phyloP scores from a whole-genome alignment of 2,329 filamentous ascomycete genomes.

The Sclerotinia nivalis region DNA sequence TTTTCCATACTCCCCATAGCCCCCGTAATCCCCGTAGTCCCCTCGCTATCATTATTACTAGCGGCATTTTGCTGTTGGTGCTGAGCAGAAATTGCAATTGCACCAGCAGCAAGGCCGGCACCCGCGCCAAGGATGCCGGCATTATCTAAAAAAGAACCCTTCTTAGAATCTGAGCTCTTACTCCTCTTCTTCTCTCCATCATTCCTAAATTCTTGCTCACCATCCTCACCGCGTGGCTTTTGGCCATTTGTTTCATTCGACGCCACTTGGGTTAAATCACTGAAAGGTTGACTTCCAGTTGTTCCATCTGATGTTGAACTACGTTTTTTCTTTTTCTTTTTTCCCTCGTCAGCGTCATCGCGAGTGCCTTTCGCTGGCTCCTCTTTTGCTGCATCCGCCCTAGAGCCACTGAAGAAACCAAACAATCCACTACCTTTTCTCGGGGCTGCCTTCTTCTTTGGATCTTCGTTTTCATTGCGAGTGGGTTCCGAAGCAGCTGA shows the following conservation, averaged over 20 bases:
- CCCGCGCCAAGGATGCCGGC: slow-evolving; percentile 69
- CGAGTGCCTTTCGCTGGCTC: slow-evolving; percentile 34
- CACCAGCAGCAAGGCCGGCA: slow-evolving; percentile 62
- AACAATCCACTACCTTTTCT: slow-evolving; percentile 50
- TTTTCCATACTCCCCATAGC: not conserved
- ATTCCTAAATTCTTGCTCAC: slow-evolving; percentile 30
- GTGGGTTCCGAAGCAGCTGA: slow-evolving; percentile 49
- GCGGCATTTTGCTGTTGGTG: slow-evolving; percentile 42
- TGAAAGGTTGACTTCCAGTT: slow-evolving; percentile 32
- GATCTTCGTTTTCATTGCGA: slow-evolving; percentile 41
- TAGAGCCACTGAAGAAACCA: slow-evolving; percentile 43
- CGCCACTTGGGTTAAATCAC: slow-evolving; percentile 32
- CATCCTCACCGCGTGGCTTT: slow-evolving; percentile 31
- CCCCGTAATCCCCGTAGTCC: slow-evolving; percentile 21
- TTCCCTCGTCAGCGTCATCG: slow-evolving; percentile 38
- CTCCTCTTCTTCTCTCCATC: slow-evolving; percentile 38
- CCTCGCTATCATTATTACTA: slow-evolving; percentile 36
- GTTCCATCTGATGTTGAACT: slow-evolving; percentile 37
- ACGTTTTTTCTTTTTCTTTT: slow-evolving; percentile 40
- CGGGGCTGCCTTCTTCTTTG: slow-evolving; percentile 44
- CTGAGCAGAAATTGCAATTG: slow-evolving; percentile 42
- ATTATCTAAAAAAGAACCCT: slow-evolving; percentile 71
- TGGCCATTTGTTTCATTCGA: slow-evolving; percentile 34
- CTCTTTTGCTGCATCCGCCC: slow-evolving; percentile 36
- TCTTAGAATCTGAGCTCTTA: slow-evolving; percentile 38